These are phyloP conservation scores for Agaricus bisporus DNA, from an alignment of 768 basidiomycete genomes.

Conservation along the genomic window DNA sequence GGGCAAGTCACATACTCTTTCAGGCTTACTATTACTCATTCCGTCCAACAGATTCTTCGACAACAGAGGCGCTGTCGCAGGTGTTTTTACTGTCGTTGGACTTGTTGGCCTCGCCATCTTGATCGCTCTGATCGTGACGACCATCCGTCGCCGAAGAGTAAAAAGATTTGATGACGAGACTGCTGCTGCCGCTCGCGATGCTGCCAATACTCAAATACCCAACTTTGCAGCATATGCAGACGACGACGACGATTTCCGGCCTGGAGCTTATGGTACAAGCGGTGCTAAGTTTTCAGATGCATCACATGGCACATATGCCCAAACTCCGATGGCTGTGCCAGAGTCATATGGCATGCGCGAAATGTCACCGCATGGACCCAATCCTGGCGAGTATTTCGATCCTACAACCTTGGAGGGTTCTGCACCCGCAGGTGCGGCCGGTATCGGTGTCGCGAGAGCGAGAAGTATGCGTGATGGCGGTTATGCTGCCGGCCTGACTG, in stretches of 20 bases:
- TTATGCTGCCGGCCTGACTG: slow-evolving; percentile 28
- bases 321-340: slow-evolving; percentile 33
- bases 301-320: slow-evolving; percentile 51
- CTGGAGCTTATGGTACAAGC: slow-evolving; percentile 18
- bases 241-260: slow-evolving; percentile 35
- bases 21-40: slow-evolving; percentile 2
- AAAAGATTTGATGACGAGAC: slow-evolving; percentile 67
- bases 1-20: slow-evolving; percentile 8
- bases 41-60: slow-evolving; percentile 49
- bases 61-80: slow-evolving; percentile 70
- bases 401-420: slow-evolving; percentile 10
- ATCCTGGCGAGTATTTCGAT: slow-evolving; percentile 28
- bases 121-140: slow-evolving; percentile 42
- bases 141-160: slow-evolving; percentile 58
- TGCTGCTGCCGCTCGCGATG: slow-evolving; percentile 63
- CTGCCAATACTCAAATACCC: slow-evolving; percentile 40
- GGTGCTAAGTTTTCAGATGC: slow-evolving; percentile 36
- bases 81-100: slow-evolving; percentile 68
- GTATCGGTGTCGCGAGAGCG: slow-evolving; percentile 37
- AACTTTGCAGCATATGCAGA: slow-evolving; percentile 45
- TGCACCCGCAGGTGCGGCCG: slow-evolving; percentile 24
- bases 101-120: slow-evolving; percentile 46
- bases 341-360: slow-evolving; percentile 52
- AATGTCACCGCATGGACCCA: slow-evolving; percentile 15
- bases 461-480: slow-evolving; percentile 26